phyloP scores from a whole-genome alignment of 108 stramenopile genomes.

The Nannochloropsis salina region DNA sequence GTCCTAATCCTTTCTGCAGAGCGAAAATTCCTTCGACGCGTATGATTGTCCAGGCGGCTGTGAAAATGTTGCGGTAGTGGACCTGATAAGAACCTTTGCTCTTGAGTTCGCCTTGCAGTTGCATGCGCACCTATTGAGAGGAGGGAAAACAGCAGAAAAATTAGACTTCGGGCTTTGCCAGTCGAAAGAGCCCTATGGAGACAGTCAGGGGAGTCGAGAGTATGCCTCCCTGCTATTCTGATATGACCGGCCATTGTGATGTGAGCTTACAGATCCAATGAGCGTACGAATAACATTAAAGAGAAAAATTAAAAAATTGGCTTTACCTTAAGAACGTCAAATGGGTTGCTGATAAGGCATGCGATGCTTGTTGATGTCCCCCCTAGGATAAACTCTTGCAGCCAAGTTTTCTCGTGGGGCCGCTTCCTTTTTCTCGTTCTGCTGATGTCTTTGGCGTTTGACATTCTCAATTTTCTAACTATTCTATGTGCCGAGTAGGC shows the following conservation, averaged over 20 bases:
- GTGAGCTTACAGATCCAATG: too few species aligned
- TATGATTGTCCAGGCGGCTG: neutral
- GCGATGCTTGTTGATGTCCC: neutral
- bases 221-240: too few species aligned
- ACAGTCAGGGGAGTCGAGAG: too few species aligned
- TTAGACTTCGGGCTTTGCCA: too few species aligned
- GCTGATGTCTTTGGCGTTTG: too few species aligned
- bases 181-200: too few species aligned
- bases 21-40: neutral
- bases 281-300: neutral
- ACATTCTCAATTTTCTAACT: too few species aligned
- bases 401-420: neutral
- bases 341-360: conserved; percentile 19
- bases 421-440: neutral
- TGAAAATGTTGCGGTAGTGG: neutral
- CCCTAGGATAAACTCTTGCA: neutral
- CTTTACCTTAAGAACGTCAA: neutral
- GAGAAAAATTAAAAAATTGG: neutral
- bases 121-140: neutral
- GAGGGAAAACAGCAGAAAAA: neutral
- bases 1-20: conserved; percentile 12
- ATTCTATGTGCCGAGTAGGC: too few species aligned
- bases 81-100: conserved; percentile 3
- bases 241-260: too few species aligned
- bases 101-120: conserved; percentile 18